These are phyloP conservation scores for Phytophthora crassamura DNA, from an alignment of 352 stramenopile genomes.

Conservation along the genomic window DNA sequence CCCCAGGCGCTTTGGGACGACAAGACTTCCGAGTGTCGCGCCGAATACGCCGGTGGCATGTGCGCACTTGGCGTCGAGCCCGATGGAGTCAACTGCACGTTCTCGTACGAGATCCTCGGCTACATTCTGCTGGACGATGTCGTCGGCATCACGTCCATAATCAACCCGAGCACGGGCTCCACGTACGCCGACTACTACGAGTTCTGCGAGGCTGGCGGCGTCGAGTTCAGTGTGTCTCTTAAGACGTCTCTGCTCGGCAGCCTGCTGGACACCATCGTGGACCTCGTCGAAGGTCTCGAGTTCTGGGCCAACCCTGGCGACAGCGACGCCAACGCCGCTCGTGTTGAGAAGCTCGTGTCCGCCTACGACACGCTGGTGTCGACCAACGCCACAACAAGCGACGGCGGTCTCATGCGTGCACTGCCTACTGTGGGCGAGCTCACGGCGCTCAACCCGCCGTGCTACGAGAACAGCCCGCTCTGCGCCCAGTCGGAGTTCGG, in stretches of 20 bases:
- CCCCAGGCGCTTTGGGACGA: constrained; percentile 47
- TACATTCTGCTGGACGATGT: constrained; percentile 73
- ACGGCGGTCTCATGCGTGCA: constrained; percentile 54
- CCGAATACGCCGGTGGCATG: constrained; percentile 46
- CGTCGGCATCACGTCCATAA: constrained; percentile 74
- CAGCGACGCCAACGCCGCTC: constrained; percentile 50
- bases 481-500: constrained; percentile 58
- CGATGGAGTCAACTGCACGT: constrained; percentile 66
- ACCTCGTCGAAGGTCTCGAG: constrained; percentile 46
- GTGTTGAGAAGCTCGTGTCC: constrained; percentile 52
- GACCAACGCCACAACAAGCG: constrained; percentile 38
- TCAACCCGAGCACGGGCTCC: constrained; percentile 50
- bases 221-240: constrained; percentile 50
- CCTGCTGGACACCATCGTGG: constrained; percentile 20
- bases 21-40: constrained; percentile 53
- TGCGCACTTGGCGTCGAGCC: constrained; percentile 53
- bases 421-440: constrained; percentile 49
- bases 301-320: constrained; percentile 72
- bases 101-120: constrained; percentile 67
- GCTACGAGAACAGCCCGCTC: constrained; percentile 60
- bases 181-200: constrained; percentile 67
- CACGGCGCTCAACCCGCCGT: constrained; percentile 54
- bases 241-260: constrained; percentile 14
- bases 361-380: constrained; percentile 54
- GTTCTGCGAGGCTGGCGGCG: constrained; percentile 60